Conservation (phyloP, 305 asterid species). For the Fraxinus albicans region DNA sequence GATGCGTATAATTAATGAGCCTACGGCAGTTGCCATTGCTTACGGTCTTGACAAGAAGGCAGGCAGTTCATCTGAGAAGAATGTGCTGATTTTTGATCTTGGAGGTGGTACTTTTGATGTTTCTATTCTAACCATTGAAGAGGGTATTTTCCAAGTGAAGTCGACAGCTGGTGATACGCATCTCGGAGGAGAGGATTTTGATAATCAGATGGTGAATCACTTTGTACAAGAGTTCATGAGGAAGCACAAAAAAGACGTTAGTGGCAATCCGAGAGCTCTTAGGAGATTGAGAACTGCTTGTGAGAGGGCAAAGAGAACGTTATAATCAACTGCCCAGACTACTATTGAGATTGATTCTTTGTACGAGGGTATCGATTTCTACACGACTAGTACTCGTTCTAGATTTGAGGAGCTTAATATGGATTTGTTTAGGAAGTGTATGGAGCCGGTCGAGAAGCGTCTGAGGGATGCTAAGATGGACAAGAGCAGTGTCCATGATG, state of each 20-base stretch:
- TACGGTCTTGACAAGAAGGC: conserved; percentile 44
- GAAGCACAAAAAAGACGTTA: conserved; percentile 38
- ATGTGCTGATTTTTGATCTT: conserved; percentile 34
- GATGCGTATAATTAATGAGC: conserved; percentile 43
- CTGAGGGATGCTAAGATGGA: conserved; percentile 45
- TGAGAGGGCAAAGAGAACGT: conserved; percentile 40
- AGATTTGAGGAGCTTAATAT: conserved; percentile 39
- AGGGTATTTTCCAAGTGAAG: conserved; percentile 39
- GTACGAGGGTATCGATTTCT: conserved; percentile 38
- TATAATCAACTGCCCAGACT: conserved; percentile 36
- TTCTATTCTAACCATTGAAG: conserved; percentile 38
- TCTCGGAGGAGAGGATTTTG: conserved; percentile 42
- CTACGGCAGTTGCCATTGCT: conserved; percentile 43
- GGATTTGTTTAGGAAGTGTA: conserved; percentile 41
- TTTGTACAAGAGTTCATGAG: conserved; percentile 42
- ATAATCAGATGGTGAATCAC: conserved; percentile 41
- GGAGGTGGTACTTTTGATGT: conserved; percentile 39
- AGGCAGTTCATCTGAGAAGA: conserved; percentile 27
- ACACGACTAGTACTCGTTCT: conserved; percentile 35
- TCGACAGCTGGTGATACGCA: conserved; percentile 43
- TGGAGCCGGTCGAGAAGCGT: conserved; percentile 47
- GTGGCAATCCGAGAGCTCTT: conserved; percentile 34
- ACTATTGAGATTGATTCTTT: conserved; percentile 39
- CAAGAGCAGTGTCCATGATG: conserved; percentile 32
- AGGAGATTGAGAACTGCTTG: conserved; percentile 40